A percentile compares a stretch with the other conserved stretches of the same genome.
Conservation (phyloP, 495 filamentous ascomycete species). For the Aspergillus bridgeri region DNA sequence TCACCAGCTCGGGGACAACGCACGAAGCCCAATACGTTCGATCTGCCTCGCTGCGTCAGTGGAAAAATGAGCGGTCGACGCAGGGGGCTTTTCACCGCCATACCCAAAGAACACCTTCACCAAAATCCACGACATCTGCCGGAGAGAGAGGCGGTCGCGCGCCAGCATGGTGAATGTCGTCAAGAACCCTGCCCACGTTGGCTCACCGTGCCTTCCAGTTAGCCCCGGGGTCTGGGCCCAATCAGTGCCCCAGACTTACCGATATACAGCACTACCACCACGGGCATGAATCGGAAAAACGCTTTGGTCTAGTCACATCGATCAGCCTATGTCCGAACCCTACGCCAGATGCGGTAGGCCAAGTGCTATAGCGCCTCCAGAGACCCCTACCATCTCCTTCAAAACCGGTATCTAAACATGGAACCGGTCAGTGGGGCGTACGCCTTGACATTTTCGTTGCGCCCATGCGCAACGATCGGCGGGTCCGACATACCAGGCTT, state of each 20-base stretch:
- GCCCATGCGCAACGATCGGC: constrained; percentile 4
- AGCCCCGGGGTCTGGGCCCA: neutral
- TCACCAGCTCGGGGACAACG: constrained; percentile 32
- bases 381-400: constrained; percentile 72
- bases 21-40: constrained; percentile 78
- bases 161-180: constrained; percentile 90
- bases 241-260: constrained; percentile 35
- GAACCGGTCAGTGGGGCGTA: constrained; percentile 22
- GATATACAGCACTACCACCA: constrained; percentile 81
- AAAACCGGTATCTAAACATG: constrained; percentile 67
- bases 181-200: constrained; percentile 63
- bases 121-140: constrained; percentile 79
- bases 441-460: constrained; percentile 12
- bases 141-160: constrained; percentile 67
- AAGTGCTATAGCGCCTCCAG: neutral
- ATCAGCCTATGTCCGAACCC: constrained; percentile 33
- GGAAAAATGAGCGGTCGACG: constrained; percentile 27
- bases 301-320: constrained; percentile 64
- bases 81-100: constrained; percentile 34
- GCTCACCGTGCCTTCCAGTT: neutral
- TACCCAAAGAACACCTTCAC: constrained; percentile 78
- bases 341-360: neutral
- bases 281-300: constrained; percentile 83
- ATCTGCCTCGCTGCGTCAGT: constrained; percentile 47
- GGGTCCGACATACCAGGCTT: constrained; percentile 51